Evolutionary conservation across 345 rosid genomes (phyloP).

Genomic region (Eucalyptus urophylla): DNA sequence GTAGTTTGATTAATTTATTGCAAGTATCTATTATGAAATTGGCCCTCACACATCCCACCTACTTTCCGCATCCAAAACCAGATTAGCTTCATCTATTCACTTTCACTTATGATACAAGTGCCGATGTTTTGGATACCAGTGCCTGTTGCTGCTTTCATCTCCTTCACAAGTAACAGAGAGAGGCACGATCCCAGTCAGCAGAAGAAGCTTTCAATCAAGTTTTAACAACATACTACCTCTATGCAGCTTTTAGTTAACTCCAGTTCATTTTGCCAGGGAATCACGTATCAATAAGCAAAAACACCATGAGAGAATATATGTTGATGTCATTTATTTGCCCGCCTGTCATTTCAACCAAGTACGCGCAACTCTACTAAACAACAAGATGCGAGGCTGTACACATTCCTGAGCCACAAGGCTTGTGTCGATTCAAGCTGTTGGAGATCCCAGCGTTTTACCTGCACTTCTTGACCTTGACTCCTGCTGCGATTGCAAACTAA

Average conservation of each 20-base stretch:
- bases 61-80: not conserved
- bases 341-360: not conserved
- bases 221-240: not conserved
- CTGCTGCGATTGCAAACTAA: not conserved
- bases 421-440: not conserved
- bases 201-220: not conserved
- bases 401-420: not conserved
- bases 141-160: not conserved
- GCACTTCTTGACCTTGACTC: not conserved
- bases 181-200: not conserved
- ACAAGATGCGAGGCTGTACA: accelerated
- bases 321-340: not conserved
- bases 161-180: not conserved
- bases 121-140: not conserved
- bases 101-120: not conserved
- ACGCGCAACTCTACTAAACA: not conserved
- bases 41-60: not conserved
- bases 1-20: not conserved
- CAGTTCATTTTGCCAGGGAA: not conserved
- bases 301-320: not conserved
- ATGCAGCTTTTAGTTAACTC: not conserved
- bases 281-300: not conserved
- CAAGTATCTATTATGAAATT: not conserved
- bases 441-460: not conserved
- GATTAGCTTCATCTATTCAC: not conserved